Conservation (phyloP, 495 filamentous ascomycete genomes). For the Trichoderma asperelloides region DNA sequence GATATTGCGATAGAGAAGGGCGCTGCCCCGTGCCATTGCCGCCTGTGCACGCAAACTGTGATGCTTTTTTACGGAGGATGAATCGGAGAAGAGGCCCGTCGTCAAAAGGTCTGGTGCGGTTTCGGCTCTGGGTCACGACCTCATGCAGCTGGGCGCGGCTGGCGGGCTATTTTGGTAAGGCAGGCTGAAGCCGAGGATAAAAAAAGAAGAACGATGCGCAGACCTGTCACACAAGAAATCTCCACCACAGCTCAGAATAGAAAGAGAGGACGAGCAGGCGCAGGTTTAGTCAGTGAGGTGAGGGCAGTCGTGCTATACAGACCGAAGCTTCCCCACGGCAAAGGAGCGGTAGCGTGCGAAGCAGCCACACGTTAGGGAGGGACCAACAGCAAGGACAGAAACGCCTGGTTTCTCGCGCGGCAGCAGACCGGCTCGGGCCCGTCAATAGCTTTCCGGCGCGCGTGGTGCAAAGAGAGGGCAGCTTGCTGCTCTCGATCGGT, state of each 20-base stretch:
- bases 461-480: not conserved
- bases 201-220: not conserved
- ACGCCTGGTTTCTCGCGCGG: not conserved
- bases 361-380: not conserved
- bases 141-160: not conserved
- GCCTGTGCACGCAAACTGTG: not conserved
- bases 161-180: not conserved
- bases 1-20: not conserved
- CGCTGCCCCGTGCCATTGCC: conserved; percentile 6
- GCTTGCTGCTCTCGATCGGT: not conserved
- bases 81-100: not conserved
- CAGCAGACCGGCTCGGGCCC: not conserved
- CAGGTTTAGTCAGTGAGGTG: not conserved
- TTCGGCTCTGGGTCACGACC: not conserved
- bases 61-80: not conserved
- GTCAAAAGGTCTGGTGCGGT: not conserved
- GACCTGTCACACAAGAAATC: not conserved
- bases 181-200: not conserved
- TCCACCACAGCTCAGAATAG: not conserved
- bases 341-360: conserved; percentile 6
- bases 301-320: not conserved
- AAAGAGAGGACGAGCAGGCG: not conserved
- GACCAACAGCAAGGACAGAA: not conserved
- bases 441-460: not conserved
- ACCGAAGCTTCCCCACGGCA: not conserved